A percentile compares a stretch with the other conserved stretches of the same genome.
Conservation (phyloP, 805 yeast genomes). For the Saccharomycopsis sp. region DNA sequence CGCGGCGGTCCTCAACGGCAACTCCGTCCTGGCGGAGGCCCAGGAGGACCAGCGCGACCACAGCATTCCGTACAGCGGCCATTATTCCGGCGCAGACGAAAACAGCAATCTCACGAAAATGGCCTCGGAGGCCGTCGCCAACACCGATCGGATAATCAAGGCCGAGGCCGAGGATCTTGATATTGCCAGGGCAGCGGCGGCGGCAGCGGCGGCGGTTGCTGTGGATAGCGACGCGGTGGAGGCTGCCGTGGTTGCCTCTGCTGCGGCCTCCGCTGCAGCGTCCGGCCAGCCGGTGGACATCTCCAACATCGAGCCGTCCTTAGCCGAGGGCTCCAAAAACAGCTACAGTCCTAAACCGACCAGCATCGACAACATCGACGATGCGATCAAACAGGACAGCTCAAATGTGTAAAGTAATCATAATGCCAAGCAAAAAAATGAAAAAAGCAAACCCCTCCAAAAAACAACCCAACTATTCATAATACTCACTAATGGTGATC, state of each 20-base stretch:
- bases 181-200: background rate
- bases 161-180: background rate
- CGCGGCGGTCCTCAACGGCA: background rate
- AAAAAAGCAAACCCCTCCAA: background rate
- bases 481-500: too few relatives aligned
- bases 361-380: constrained; percentile 1
- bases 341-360: background rate
- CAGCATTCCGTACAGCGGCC: too few relatives aligned
- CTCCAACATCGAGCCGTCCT: background rate
- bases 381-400: background rate
- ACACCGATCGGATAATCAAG: background rate
- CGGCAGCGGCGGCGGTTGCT: background rate
- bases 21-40: too few relatives aligned
- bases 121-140: background rate
- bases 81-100: background rate
- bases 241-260: background rate
- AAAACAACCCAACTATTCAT: too few relatives aligned
- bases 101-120: background rate
- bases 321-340: background rate
- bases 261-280: background rate
- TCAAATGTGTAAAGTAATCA: background rate
- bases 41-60: too few relatives aligned
- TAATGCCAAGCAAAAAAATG: too few relatives aligned
- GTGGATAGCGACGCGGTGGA: background rate
- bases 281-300: background rate